Evolutionary conservation across 2,329 filamentous ascomycete species (phyloP).

Genomic region (Curvularia eragrostidis): DNA sequence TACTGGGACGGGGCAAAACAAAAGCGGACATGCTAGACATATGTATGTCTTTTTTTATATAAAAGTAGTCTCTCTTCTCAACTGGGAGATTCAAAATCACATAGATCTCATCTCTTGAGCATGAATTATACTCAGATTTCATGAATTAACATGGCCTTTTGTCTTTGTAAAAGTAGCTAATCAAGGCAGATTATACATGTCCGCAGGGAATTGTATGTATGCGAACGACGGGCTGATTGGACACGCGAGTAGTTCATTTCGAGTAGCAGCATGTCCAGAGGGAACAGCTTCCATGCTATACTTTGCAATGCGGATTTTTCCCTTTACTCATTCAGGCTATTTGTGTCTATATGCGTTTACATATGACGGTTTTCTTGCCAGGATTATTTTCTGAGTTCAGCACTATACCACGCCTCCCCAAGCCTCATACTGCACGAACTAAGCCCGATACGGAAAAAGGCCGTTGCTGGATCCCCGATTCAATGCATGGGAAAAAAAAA

Average conservation of each 20-base stretch:
- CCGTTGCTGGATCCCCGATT: too few species aligned
- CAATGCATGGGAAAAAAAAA: too few species aligned
- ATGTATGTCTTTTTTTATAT: background rate
- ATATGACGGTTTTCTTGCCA: background rate
- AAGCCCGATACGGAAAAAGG: background rate
- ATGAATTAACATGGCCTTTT: background rate
- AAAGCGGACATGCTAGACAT: background rate
- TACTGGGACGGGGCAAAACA: background rate
- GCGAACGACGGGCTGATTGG: too few species aligned
- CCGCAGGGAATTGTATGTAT: too few species aligned
- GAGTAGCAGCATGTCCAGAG: too few species aligned
- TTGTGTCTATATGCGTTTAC: background rate
- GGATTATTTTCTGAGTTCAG: too few species aligned
- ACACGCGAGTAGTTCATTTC: too few species aligned
- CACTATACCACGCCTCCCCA: too few species aligned
- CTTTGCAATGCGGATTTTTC: too few species aligned
- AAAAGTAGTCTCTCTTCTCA: background rate
- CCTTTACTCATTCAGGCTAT: too few species aligned
- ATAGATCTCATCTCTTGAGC: background rate
- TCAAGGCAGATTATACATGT: background rate
- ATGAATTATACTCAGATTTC: background rate
- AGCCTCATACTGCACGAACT: background rate
- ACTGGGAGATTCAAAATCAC: background rate
- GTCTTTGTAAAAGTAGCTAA: background rate
- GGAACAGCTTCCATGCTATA: too few species aligned